Base-by-base conservation (phyloP, 1,139 yeast species). In the Geotrichum histeridarum region DNA sequence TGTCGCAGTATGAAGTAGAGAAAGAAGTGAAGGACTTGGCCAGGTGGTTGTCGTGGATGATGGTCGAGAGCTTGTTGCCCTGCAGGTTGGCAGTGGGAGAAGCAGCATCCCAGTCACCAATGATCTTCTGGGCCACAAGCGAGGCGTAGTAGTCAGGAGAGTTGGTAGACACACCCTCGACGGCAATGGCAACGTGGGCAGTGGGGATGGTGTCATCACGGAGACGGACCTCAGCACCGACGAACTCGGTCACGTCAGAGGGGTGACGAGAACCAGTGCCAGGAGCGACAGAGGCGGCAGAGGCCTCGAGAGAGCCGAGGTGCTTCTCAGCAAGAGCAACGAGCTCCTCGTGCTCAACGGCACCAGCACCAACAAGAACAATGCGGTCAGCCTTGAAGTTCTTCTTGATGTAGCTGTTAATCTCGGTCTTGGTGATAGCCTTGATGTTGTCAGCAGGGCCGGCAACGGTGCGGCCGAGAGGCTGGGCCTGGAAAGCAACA, bases 91-190 rank as follows among this genome's bases (percentile, higher is more conserved):
- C 78, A 7, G 93, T 88, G 42, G 96, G 96, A 59, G 85, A 74
- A 8, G 96, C 84, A 67, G 99, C 82, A 70, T 93, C 98, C 98
- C 98, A 93, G 66, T 91, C 87, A 44, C 99, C 99, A 49, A 93
- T 85, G 59, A 93, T 86, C 14, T 98, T 97, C 73, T 93, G 96
- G 4, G 97, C 95, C 1, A 93, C 96, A 22, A 95, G 78, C 1
- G 96, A 97, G 31, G 95, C 86, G 75, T 90, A 91, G 73, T 91
- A 93, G 70, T 93, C 98, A 8, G 95, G 91, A 4, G 95, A 90
- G 37, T 88, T 85, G 99, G 99, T 93, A 49, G 96, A 84, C 31
- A 91, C 96, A 64, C 99, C 98, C 74, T 93, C 99, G 14, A 93
- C 85, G 11, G 97, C 95, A 59, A 93, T 73, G 8, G 97, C 99